Conservation (phyloP, 2,329 filamentous ascomycete species). For the Stemphylium lycopersici region DNA sequence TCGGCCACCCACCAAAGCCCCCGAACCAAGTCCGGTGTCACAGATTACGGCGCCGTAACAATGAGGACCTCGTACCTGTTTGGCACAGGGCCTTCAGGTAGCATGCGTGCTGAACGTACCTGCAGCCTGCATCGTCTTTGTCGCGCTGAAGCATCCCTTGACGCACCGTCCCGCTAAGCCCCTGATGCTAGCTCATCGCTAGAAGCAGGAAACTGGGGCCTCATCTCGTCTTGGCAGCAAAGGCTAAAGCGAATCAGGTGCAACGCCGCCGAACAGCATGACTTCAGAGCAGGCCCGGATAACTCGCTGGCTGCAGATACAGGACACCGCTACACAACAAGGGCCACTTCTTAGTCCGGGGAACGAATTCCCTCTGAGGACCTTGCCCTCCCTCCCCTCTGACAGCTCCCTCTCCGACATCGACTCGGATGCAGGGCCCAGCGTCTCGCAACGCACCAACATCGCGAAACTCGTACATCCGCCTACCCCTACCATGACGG, state of each 20-base stretch:
- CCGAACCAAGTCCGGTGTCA: constrained; percentile 9
- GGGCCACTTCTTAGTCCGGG: constrained; percentile 41
- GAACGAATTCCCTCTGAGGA: constrained; percentile 47
- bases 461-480: constrained; percentile 41
- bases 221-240: constrained; percentile 8
- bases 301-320: constrained; percentile 40
- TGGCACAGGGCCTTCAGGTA: not conserved
- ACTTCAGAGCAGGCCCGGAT: constrained; percentile 32
- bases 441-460: constrained; percentile 20
- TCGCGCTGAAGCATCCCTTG: constrained; percentile 19
- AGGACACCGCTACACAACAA: constrained; percentile 31
- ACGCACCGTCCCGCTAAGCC: constrained; percentile 23
- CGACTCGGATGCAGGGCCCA: constrained; percentile 25
- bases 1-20: constrained; percentile 2
- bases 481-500: constrained; percentile 41
- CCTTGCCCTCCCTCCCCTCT: constrained; percentile 44
- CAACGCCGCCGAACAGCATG: constrained; percentile 21
- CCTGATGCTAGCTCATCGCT: constrained; percentile 25
- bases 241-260: constrained; percentile 25
- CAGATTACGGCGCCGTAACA: constrained; percentile 19
- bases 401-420: constrained; percentile 34
- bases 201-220: constrained; percentile 12
- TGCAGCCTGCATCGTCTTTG: constrained; percentile 22
- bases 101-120: not conserved
- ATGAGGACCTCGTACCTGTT: not conserved